Percentiles rank a stretch among this genome's conserved stretches.
Evolutionary conservation across 164 flowering plant species (phyloP).

Genomic region (Magnolia changhungtana): DNA sequence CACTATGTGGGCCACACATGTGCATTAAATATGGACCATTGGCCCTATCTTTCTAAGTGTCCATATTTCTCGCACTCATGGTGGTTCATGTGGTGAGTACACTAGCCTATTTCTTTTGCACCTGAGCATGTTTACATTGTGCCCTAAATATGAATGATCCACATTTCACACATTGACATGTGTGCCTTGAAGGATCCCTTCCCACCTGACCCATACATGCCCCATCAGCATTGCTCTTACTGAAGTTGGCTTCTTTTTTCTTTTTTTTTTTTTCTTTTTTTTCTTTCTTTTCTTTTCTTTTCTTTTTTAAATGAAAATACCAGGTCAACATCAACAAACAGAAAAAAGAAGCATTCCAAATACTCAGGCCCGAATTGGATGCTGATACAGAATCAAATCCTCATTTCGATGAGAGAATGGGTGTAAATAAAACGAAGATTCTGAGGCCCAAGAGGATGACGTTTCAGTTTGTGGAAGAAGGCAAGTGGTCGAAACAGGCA

Average conservation of each 20-base stretch:
- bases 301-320: constrained; percentile 5
- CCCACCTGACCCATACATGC: no score
- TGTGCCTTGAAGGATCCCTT: no score
- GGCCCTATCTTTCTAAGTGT: no score
- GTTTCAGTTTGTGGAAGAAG: constrained; percentile 98
- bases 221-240: background rate
- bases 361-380: constrained; percentile 88
- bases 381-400: constrained; percentile 86
- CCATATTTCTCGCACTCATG: no score
- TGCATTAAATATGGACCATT: no score
- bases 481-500: constrained; percentile 93
- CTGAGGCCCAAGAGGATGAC: constrained; percentile 86
- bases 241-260: background rate
- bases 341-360: constrained; percentile 94
- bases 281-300: background rate
- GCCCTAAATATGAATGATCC: no score
- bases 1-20: no score
- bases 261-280: background rate
- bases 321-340: constrained; percentile 99
- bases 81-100: no score
- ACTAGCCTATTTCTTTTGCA: no score
- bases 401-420: constrained; percentile 81
- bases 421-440: constrained; percentile 74
- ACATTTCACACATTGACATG: no score
- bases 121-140: no score